phyloP scores from a whole-genome alignment of 2,329 filamentous ascomycete species.

The Colletotrichum eremochloae region DNA sequence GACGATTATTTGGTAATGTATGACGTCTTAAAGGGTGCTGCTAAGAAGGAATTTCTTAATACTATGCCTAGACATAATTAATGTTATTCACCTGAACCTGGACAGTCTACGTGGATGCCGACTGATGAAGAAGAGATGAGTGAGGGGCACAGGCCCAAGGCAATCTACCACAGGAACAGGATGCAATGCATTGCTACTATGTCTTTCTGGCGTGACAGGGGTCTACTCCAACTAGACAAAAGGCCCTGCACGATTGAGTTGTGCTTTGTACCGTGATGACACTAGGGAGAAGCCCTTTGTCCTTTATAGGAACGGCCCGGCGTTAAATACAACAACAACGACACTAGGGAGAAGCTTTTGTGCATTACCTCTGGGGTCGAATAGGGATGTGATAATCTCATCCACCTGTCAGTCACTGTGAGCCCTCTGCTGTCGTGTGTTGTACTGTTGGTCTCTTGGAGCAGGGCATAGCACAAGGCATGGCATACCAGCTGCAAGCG shows the following conservation, averaged over 20 bases:
- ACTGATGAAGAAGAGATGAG: slow-evolving; percentile 23
- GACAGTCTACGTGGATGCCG: slow-evolving; percentile 20
- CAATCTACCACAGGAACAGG: slow-evolving; percentile 6
- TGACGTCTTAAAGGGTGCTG: neutral
- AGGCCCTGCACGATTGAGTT: slow-evolving; percentile 33
- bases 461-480: neutral
- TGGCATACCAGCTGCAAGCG: neutral
- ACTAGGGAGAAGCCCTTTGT: neutral
- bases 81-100: neutral
- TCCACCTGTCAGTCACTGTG: neutral
- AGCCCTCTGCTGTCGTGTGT: neutral
- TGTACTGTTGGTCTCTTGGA: neutral
- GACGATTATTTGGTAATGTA: too few relatives aligned
- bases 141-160: slow-evolving; percentile 25
- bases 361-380: neutral
- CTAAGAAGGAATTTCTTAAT: neutral
- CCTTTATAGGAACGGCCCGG: too few relatives aligned
- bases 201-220: slow-evolving; percentile 6
- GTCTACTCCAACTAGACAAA: slow-evolving; percentile 15
- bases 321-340: too few relatives aligned
- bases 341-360: neutral
- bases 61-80: neutral
- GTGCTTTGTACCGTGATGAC: neutral
- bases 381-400: neutral
- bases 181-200: slow-evolving; percentile 8